These are phyloP conservation scores for Cladobotryum mycophilum DNA, from an alignment of 2,329 filamentous ascomycete genomes.

Conservation along the genomic window DNA sequence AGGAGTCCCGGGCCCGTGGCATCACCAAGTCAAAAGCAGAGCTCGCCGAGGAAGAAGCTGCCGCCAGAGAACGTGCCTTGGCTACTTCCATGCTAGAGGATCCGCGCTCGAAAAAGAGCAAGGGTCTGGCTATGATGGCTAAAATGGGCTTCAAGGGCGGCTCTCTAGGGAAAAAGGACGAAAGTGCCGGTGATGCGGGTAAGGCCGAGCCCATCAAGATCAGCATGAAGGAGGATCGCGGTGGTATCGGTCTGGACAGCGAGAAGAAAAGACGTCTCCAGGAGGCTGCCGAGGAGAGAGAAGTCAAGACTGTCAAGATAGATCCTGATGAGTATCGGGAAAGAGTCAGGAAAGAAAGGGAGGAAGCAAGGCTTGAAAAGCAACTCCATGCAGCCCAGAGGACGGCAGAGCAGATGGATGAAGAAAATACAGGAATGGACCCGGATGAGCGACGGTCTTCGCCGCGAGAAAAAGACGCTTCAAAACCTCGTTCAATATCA, in stretches of 20 bases:
- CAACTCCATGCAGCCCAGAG: constrained; percentile 74
- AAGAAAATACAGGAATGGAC: constrained; percentile 33
- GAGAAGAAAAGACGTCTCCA: constrained; percentile 73
- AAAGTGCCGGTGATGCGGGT: constrained; percentile 31
- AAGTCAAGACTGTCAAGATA: constrained; percentile 54
- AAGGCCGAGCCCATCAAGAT: constrained; percentile 67
- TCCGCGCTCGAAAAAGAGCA: constrained; percentile 57
- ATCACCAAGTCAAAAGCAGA: constrained; percentile 76
- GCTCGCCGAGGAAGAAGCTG: constrained; percentile 65
- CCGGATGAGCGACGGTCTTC: constrained; percentile 5
- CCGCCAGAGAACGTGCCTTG: constrained; percentile 68
- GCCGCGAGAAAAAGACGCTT: constrained; percentile 17
- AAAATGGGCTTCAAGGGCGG: constrained; percentile 87
- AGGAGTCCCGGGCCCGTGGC: constrained; percentile 61
- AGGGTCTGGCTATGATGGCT: constrained; percentile 93
- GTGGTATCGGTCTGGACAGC: constrained; percentile 76
- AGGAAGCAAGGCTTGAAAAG: constrained; percentile 61
- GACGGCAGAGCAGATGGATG: constrained; percentile 70
- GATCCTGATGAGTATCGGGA: constrained; percentile 69
- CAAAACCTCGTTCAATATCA: constrained; percentile 32
- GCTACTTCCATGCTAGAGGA: constrained; percentile 63
- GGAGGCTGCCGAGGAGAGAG: constrained; percentile 53
- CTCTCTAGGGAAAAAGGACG: constrained; percentile 57
- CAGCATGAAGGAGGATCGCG: constrained; percentile 69
- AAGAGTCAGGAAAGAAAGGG: constrained; percentile 62